phyloP scores from a whole-genome alignment of 139 green algal genomes.

The Chlorella vulgaris region DNA sequence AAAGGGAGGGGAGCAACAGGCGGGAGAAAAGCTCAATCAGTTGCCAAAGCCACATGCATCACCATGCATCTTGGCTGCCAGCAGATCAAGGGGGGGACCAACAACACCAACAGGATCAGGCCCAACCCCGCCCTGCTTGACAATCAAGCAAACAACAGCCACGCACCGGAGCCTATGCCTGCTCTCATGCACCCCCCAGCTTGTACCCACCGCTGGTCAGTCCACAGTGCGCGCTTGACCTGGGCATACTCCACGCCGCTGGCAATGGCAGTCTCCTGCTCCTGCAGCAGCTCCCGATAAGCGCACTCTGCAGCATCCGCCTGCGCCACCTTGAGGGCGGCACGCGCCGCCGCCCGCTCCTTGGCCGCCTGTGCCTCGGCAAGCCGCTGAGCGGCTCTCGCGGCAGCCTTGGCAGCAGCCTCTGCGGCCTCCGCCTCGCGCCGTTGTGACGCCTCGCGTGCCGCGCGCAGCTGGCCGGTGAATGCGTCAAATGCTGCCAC shows the following conservation, averaged over 20 bases:
- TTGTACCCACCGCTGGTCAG: slow-evolving; percentile 13
- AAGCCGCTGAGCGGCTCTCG: background rate
- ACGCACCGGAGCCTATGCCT: no score
- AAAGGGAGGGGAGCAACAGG: background rate
- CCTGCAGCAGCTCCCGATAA: slow-evolving; percentile 45
- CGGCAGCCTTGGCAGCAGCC: slow-evolving; percentile 7
- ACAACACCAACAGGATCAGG: no score
- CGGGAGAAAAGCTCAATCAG: no score
- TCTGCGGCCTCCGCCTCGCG: background rate
- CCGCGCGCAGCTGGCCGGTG: slow-evolving; percentile 2
- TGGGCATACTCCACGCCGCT: slow-evolving; percentile 24
- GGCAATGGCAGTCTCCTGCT: slow-evolving; percentile 19
- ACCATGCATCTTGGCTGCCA: no score
- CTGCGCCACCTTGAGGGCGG: background rate
- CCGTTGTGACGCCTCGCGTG: background rate
- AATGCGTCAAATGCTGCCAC: slow-evolving; percentile 34
- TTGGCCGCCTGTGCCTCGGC: slow-evolving; percentile 3
- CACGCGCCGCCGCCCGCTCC: slow-evolving; percentile 7
- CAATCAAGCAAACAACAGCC: no score
- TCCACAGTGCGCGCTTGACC: slow-evolving; percentile 26
- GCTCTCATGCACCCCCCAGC: no score
- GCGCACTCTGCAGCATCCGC: slow-evolving; percentile 16
- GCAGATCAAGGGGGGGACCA: no score
- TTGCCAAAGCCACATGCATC: no score
- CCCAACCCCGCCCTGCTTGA: no score